Evolutionary conservation across 176 grass and related monocot genomes (phyloP), one percentile per base, ranked within the genome.

Genomic region (Raddia guianensis): DNA sequence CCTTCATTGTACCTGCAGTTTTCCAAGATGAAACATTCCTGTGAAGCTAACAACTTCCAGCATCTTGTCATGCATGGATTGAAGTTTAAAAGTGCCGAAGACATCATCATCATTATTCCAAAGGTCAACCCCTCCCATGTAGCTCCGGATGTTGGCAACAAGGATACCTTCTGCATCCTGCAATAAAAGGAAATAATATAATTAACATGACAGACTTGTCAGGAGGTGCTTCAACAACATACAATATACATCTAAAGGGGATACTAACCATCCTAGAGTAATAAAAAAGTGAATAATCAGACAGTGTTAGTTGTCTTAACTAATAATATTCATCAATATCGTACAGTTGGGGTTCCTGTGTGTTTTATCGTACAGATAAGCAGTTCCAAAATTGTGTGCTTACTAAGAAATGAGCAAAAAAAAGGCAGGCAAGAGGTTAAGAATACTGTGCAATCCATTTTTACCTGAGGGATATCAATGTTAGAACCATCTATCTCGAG

Each of bases 91-190:
- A 80, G 49, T 61, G 34, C 93, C 86, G 9, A 76, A 93, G 20
- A 58, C 47, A 85, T 91, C 89, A 80, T 93, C 88, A 35, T 97
- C 88, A n/a, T 91, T 91, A 80, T 97, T 90, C 94, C 91, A 97
- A 43, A 97, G 73, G 78, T 93, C 94, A 80, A 93, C 94, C n/a
- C 94, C 94, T 93, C 94, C 94, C 94, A 97, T 97, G 81, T 97
- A 97, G 59, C 94, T 97, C 70, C 88, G 81, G 51, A 97, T 97
- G 51, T 97, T 97, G 44, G 91, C 91, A 8, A 97, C 88, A 89
- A 97, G 86, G 52, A 97, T 80, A 56, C 94, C 94, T 91, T 97
- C 88, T 5, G 86, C 82, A 47, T 97, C 94, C 94, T 97, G 72
- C 48, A 83, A 66, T 57, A 21, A 15, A 71, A 72, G 21, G 9